Conservation (phyloP, 148 eudicot genomes). For the Rhododendron molle region DNA sequence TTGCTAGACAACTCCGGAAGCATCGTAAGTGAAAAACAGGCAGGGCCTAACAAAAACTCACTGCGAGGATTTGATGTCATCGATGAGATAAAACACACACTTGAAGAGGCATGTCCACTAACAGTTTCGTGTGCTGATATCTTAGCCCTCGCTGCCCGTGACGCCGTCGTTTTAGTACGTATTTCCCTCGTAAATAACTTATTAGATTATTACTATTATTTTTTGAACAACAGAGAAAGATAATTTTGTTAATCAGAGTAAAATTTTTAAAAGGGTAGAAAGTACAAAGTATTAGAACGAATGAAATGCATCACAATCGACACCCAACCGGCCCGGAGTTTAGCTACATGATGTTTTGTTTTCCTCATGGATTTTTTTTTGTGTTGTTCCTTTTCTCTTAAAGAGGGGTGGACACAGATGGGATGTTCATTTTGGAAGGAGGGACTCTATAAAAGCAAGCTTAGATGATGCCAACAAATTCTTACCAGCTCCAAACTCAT, state of each 20-base stretch:
- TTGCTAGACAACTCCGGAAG: conserved; percentile 42
- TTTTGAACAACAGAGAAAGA: no score
- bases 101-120: conserved; percentile 60
- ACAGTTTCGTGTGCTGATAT: conserved; percentile 78
- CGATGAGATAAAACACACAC: conserved; percentile 47
- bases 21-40: conserved; percentile 57
- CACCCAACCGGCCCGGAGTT: no score
- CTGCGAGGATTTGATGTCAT: conserved; percentile 53
- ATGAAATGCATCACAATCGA: no score
- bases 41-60: conserved; percentile 51
- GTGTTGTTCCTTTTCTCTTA: not conserved
- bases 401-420: conserved; percentile 84
- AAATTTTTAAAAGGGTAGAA: no score
- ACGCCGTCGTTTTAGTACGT: conserved; percentile 52
- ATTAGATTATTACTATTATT: no score
- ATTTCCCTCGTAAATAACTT: not conserved
- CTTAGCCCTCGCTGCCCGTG: conserved; percentile 65
- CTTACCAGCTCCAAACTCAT: conserved; percentile 60
- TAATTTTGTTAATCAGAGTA: no score
- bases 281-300: no score
- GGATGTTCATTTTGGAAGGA: conserved; percentile 62
- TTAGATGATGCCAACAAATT: conserved; percentile 53
- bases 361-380: not conserved
- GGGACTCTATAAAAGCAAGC: conserved; percentile 65
- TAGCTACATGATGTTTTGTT: not conserved